Base-by-base conservation (phyloP, 257 asterid species). In the Agastache rugosa region DNA sequence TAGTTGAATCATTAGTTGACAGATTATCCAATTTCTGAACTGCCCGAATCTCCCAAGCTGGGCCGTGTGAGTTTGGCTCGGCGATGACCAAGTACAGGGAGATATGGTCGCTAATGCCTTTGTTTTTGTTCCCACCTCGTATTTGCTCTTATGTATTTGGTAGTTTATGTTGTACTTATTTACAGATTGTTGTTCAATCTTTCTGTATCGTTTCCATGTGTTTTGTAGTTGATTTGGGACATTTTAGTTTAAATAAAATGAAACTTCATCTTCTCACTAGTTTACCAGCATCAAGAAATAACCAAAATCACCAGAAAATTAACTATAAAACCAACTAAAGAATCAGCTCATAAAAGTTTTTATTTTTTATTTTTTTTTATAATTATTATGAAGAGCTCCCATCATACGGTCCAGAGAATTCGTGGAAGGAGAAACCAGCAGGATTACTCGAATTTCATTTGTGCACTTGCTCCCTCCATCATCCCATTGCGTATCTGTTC, bases 401-500 rank as follows among this genome's bases (percentile, higher is more conserved):
- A 48, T 5, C 17, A 0, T 12, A 48, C 55, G 9, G 55, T 48
- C 55, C 11, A 48, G 22, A 16, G 11, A 16, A 16, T 5, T 17
- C 14, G 59, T 20, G 35, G 31, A 58, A 67, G 11, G 66, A 48
- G 7, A 55, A 63, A 27, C 55, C 58, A 64, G 75, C 39, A 14
- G 29, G 19, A 35, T 55, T 71, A 79, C 4, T 76, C 80, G 25
- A 53, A 17, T 53, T 17, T 50, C 77, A 41, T 71, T 63, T 81
- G 84, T 39, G 93, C 86, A 55, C 86, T 51, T 17, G 93, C 68
- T 55, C 93, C 97, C 89, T 94, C 97, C 98, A 92, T 89, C 82
- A 94, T 7, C 59, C 98, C 99, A 31, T 89, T 90, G 27, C 97
- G 97, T 80, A 94, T 92, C 85, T 94, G 99, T 9, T 90, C 90